These are phyloP conservation scores for Plasmodium reichenowi DNA, from an alignment of 169 alveolate genomes.

Conservation along the genomic window DNA sequence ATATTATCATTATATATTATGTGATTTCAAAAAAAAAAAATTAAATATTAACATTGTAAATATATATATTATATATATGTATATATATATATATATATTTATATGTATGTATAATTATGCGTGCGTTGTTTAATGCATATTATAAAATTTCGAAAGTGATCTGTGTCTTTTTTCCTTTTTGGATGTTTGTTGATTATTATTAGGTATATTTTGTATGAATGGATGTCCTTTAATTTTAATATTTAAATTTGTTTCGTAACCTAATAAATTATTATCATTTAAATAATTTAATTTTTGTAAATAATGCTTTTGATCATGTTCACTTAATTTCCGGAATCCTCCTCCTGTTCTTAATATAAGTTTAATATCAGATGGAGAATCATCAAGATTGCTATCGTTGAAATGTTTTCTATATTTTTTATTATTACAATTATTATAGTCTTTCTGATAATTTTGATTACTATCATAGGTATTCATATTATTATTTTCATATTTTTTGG, in stretches of 20 bases:
- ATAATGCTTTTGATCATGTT: constrained; percentile 57
- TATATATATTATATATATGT: neutral
- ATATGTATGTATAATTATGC: no score
- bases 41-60: neutral
- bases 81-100: no score
- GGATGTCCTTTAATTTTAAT: constrained; percentile 74
- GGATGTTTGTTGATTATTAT: constrained; percentile 13
- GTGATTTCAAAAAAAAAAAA: neutral
- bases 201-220: constrained; percentile 31
- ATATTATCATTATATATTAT: no score
- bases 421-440: neutral
- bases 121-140: constrained; percentile 56
- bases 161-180: constrained; percentile 75
- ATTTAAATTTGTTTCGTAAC: constrained; percentile 68
- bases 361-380: constrained; percentile 47
- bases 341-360: constrained; percentile 72
- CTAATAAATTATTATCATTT: constrained; percentile 69
- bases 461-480: neutral
- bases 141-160: constrained; percentile 71
- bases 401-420: constrained; percentile 4
- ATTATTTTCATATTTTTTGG: neutral
- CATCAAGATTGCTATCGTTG: constrained; percentile 41
- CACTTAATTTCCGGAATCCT: constrained; percentile 64
- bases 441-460: neutral
- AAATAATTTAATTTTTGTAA: constrained; percentile 65